Percentiles rank a stretch among this genome's conserved stretches.
phyloP scores from a whole-genome alignment of 305 asterid species.

The Andrographis paniculata region DNA sequence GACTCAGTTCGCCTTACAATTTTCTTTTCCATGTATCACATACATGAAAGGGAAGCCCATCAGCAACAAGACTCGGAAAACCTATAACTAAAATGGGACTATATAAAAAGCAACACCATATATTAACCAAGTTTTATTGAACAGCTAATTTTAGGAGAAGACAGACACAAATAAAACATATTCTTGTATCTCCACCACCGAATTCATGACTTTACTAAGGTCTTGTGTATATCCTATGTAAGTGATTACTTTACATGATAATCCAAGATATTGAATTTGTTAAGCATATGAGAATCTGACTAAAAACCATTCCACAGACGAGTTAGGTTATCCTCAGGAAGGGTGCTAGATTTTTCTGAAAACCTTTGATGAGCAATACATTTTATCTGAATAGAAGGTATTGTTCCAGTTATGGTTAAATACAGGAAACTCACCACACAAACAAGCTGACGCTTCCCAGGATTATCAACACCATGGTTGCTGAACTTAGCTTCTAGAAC shows the following conservation, averaged over 20 bases:
- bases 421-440: constrained; percentile 64
- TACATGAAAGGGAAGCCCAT: not conserved
- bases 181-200: not conserved
- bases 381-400: not conserved
- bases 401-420: not conserved
- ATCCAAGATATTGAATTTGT: not conserved
- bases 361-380: not conserved
- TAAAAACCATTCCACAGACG: not conserved
- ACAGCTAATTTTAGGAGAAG: not conserved
- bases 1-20: not conserved
- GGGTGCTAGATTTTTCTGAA: not conserved
- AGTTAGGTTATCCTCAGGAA: not conserved
- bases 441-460: constrained; percentile 88
- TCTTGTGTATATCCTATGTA: not conserved
- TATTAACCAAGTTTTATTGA: not conserved
- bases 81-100: not conserved
- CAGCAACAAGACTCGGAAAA: not conserved
- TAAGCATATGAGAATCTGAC: not conserved
- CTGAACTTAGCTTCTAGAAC: constrained; percentile 88
- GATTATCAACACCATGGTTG: constrained; percentile 76
- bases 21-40: not conserved
- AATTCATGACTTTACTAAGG: not conserved
- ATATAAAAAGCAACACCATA: not conserved
- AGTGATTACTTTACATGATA: not conserved
- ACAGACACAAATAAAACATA: not conserved